These are phyloP conservation scores for Amaranthus hypochondriacus DNA, from an alignment of 148 eudicot species.

Conservation along the genomic window DNA sequence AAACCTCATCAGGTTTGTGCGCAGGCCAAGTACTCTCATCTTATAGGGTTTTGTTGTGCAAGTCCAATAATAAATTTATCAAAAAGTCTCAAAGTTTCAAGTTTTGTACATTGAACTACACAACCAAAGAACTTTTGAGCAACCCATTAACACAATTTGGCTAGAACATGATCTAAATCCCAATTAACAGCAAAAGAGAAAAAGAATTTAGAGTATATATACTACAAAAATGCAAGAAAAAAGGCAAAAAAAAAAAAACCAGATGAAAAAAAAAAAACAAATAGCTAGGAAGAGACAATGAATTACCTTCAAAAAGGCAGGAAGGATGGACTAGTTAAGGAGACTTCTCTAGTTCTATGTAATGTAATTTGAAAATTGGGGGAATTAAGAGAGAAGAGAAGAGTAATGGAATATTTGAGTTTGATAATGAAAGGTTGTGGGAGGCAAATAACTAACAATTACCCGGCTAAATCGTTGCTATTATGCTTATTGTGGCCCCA, in stretches of 20 bases:
- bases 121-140: conserved; percentile 4
- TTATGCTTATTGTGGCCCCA: conserved; percentile 10
- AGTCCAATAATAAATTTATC: too few species aligned
- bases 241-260: neutral
- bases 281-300: neutral
- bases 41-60: too few species aligned
- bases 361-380: neutral
- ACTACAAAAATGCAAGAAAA: neutral
- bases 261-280: neutral
- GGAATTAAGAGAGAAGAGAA: conserved; percentile 16
- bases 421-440: conserved; percentile 8
- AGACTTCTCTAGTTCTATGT: too few species aligned
- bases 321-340: too few species aligned
- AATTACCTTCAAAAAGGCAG: conserved; percentile 18
- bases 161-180: neutral
- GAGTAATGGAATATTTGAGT: conserved; percentile 7
- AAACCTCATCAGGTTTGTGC: too few species aligned
- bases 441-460: neutral
- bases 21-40: too few species aligned
- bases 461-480: conserved; percentile 2
- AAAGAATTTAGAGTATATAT: too few species aligned
- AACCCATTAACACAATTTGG: conserved; percentile 1
- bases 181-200: neutral
- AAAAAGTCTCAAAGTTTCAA: too few species aligned
- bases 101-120: neutral